phyloP scores from a whole-genome alignment of 2,329 filamentous ascomycete genomes.

The Hypoxylon sp. region DNA sequence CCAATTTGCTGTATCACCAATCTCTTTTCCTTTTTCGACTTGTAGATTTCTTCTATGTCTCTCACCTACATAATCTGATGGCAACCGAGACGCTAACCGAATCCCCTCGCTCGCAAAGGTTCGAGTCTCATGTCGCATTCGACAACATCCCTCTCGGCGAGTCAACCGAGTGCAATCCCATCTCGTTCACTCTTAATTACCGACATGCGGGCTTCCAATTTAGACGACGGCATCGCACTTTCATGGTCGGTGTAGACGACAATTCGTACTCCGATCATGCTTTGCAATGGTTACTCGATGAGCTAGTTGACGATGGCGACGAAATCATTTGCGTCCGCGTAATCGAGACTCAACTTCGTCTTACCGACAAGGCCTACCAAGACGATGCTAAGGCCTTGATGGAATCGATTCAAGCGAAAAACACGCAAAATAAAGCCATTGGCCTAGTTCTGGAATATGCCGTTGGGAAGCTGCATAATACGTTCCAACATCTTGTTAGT shows the following conservation, averaged over 20 bases:
- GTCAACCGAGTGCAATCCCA: slow-evolving; percentile 71
- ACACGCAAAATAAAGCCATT: slow-evolving; percentile 83
- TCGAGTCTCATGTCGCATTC: slow-evolving; percentile 72
- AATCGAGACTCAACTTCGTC: slow-evolving; percentile 84
- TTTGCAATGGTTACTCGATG: slow-evolving; percentile 91
- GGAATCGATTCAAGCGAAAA: slow-evolving; percentile 83
- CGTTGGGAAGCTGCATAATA: slow-evolving; percentile 89
- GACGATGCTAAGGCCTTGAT: slow-evolving; percentile 82
- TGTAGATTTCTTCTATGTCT: slow-evolving; percentile 14
- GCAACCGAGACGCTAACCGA: slow-evolving; percentile 55
- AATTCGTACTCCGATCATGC: slow-evolving; percentile 94
- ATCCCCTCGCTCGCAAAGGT: slow-evolving; percentile 62
- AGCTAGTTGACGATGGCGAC: slow-evolving; percentile 93
- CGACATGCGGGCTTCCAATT: slow-evolving; percentile 90
- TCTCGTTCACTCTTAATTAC: slow-evolving; percentile 84
- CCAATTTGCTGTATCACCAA: slow-evolving; percentile 29
- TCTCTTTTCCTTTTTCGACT: slow-evolving; percentile 22
- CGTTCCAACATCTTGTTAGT: slow-evolving; percentile 89
- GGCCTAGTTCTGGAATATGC: slow-evolving; percentile 89
- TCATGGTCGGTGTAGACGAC: slow-evolving; percentile 91
- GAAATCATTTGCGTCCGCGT: slow-evolving; percentile 93
- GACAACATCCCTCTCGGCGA: slow-evolving; percentile 73
- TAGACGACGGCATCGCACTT: slow-evolving; percentile 85
- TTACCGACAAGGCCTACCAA: slow-evolving; percentile 78
- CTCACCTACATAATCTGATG: slow-evolving; percentile 46